phyloP scores from a whole-genome alignment of 1,284 basidiomycete genomes.

The Malassezia dermatis region DNA sequence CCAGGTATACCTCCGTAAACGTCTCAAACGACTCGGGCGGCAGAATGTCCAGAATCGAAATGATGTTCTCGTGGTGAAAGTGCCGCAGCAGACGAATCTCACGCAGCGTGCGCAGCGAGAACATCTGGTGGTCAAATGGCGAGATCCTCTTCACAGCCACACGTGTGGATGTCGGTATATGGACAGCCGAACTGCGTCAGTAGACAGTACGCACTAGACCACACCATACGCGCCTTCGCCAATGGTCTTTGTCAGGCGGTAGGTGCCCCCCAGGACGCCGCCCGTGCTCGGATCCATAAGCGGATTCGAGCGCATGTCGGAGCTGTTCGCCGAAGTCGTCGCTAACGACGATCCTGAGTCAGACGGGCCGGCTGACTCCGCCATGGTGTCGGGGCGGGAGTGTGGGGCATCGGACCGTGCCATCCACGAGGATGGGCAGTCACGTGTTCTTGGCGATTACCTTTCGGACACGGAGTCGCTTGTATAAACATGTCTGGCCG shows the following conservation, averaged over 20 bases:
- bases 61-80: slow-evolving; percentile 46
- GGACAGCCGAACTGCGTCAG: slow-evolving; percentile 42
- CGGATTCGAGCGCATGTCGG: not conserved
- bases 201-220: slow-evolving; percentile 34
- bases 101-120: slow-evolving; percentile 43
- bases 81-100: slow-evolving; percentile 46
- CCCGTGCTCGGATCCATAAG: not conserved
- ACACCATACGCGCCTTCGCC: slow-evolving; percentile 52
- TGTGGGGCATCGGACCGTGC: not conserved
- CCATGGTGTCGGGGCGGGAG: not conserved
- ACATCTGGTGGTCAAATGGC: slow-evolving; percentile 48
- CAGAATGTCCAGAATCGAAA: slow-evolving; percentile 34
- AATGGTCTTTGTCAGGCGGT: slow-evolving; percentile 49
- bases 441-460: not conserved
- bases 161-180: slow-evolving; percentile 37
- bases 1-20: slow-evolving; percentile 85
- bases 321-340: not conserved
- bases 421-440: not conserved
- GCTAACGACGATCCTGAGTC: not conserved
- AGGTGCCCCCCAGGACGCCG: slow-evolving; percentile 25
- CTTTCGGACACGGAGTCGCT: too few species aligned
- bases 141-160: slow-evolving; percentile 50
- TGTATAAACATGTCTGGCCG: too few species aligned
- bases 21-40: slow-evolving; percentile 57
- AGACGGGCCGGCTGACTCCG: not conserved